Base-by-base conservation (phyloP, 202 grass and related monocot species). In the Alloteropsis angusta region DNA sequence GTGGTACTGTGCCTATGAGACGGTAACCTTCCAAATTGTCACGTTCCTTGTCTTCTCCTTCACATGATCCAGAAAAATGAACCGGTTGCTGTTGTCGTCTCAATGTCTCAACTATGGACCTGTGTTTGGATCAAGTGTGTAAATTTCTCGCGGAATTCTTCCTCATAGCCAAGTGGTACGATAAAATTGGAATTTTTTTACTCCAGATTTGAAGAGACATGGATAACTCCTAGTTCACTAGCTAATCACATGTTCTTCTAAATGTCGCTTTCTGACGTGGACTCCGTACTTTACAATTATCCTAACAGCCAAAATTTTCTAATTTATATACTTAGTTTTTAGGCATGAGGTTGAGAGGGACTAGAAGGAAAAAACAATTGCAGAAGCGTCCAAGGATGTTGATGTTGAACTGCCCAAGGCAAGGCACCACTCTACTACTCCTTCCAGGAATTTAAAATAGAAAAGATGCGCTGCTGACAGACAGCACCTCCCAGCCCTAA, bases 391-490 rank as follows among this genome's bases (percentile, higher is more conserved):
- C 26, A 46, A 41, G 38, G 59, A 58, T 18, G 76, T 21, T 58
- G 38, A 85, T 28, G 67, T 65, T 57, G 67, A 38, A 50, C 49
- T 54, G 57, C 59, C 58, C 65, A 68, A 32, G 66, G 43, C 58
- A 80, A 65, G 25, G 7, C 47, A 36, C 23, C 48, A 35, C 1
- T 30, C 3, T 68, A 46, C 45, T 66, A 46, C 45, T 66, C 9
- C 45, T 35, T 3, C 26, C 21, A 25, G 49, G n/a, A 65, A 85
- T 65, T 85, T 65, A 58, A 79, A 85, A 79, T 19, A 47, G 6
- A 85, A 67, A 85, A 79, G 83, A 85, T 85, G 68, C 83, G 56
- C 57, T 64, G 56, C 57, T 72, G 65, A 64, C 74, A 72, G 25
- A 9, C 36, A 65, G 37, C 37, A 54, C 66, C 56, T 61, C 34